Percentiles rank a stretch among this genome's conserved stretches.
Conservation (phyloP, 495 filamentous ascomycete genomes). For the Podospora bellae-mahoneyi region DNA sequence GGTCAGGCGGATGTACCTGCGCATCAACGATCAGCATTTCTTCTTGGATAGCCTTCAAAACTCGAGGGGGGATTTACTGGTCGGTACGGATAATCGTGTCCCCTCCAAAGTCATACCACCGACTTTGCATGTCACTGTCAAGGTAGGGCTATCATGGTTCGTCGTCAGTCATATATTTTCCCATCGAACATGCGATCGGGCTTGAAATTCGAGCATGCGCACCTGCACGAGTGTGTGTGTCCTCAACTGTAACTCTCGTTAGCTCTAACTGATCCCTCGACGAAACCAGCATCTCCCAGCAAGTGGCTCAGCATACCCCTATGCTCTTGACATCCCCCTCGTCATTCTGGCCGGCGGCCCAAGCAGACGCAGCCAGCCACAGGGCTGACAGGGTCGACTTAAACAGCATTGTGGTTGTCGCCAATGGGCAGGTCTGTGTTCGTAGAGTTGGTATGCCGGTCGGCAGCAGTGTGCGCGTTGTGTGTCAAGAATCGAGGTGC, state of each 20-base stretch:
- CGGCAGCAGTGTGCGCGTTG: neutral
- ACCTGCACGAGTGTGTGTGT: conserved; percentile 68
- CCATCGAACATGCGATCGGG: neutral
- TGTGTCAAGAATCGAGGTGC: conserved; percentile 1
- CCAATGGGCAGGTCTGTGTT: neutral
- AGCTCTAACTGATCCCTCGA: conserved; percentile 5
- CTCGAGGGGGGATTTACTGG: conserved; percentile 53
- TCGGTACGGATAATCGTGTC: conserved; percentile 92
- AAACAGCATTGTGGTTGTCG: conserved; percentile 43
- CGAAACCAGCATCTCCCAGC: neutral
- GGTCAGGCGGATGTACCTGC: conserved; percentile 86
- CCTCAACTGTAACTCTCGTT: conserved; percentile 54
- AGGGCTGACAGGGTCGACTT: conserved; percentile 48
- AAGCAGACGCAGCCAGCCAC: conserved; percentile 53
- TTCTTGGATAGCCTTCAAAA: neutral
- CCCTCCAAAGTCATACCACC: conserved; percentile 99
- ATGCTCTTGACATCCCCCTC: conserved; percentile 55
- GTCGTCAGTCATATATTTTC: conserved; percentile 8
- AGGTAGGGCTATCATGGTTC: conserved; percentile 70
- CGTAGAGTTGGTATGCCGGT: conserved; percentile 3
- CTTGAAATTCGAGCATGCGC: conserved; percentile 30
- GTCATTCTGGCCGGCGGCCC: conserved; percentile 38
- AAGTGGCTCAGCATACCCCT: conserved; percentile 37
- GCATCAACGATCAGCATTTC: neutral
- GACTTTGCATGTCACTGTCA: conserved; percentile 96